phyloP scores from a whole-genome alignment of 257 asterid genomes.

The Penstemon newberryi region DNA sequence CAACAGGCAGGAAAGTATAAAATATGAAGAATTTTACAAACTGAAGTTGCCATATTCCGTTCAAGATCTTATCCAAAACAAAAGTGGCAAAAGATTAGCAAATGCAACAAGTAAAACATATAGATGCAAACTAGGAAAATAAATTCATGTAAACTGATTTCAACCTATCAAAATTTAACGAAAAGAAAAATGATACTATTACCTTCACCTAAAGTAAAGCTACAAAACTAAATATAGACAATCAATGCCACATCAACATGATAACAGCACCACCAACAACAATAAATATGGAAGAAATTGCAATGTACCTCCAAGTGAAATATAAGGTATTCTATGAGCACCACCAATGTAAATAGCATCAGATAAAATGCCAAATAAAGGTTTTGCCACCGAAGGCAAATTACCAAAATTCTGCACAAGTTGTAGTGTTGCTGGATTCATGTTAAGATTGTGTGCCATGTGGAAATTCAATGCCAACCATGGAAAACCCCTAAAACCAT shows the following conservation, averaged over 20 bases:
- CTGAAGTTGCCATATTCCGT: conserved; percentile 17
- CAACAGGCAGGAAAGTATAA: conserved; percentile 25
- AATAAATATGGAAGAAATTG: neutral
- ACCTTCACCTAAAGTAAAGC: neutral
- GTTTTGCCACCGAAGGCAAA: conserved; percentile 90
- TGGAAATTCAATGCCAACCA: conserved; percentile 86
- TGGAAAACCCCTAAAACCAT: conserved; percentile 90
- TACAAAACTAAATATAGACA: neutral
- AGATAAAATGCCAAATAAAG: conserved; percentile 79
- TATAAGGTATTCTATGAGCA: conserved; percentile 79
- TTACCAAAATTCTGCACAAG: conserved; percentile 68
- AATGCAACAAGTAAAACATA: conserved; percentile 1
- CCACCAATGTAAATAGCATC: conserved; percentile 82
- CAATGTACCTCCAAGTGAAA: conserved; percentile 73
- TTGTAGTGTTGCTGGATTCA: conserved; percentile 79
- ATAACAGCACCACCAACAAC: neutral
- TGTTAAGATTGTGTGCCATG: conserved; percentile 59
- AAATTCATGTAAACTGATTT: conserved; percentile 11
- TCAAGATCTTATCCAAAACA: conserved; percentile 13
- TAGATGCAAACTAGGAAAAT: neutral
- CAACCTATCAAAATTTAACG: neutral
- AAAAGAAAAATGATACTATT: neutral
- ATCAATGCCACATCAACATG: neutral
- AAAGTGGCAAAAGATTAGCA: neutral
- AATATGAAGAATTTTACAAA: conserved; percentile 6